Evolutionary conservation across 192 early-diverging fungal species (phyloP).

Genomic region (Lunasporangiospora selenospora): DNA sequence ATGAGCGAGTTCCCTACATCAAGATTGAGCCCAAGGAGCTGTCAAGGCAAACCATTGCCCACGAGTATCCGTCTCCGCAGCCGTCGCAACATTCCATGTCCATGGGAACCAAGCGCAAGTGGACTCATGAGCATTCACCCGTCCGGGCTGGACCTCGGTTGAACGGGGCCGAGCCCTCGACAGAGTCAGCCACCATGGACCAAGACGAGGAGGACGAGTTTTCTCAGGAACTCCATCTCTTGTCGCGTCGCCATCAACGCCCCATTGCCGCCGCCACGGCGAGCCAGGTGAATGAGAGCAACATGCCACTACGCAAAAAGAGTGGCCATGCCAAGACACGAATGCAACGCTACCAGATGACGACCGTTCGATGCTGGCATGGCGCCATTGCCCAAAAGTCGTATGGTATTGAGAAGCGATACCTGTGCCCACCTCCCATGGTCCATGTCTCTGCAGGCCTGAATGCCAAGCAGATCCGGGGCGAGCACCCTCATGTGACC

Average conservation of each 20-base stretch:
- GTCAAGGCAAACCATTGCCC: constrained; percentile 1
- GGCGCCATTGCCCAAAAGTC: constrained; percentile 92
- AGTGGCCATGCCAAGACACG: constrained; percentile 18
- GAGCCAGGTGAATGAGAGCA: no score
- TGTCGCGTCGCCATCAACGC: constrained; percentile 29
- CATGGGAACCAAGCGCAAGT: constrained; percentile 35
- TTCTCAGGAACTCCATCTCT: constrained; percentile 35
- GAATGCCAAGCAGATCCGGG: constrained; percentile 53
- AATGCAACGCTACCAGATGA: constrained; percentile 53
- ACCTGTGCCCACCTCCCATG: constrained; percentile 80
- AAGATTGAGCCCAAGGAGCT: constrained; percentile 44
- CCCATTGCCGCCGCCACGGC: constrained; percentile 1
- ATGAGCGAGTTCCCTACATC: constrained; percentile 15
- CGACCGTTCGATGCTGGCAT: constrained; percentile 83
- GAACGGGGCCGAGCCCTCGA: neutral
- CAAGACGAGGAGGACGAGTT: no score
- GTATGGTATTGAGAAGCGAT: constrained; percentile 92
- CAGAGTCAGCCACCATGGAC: no score
- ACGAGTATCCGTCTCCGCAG: no score
- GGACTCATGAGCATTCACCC: constrained; percentile 41
- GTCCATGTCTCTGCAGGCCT: constrained; percentile 60
- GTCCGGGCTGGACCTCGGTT: constrained; percentile 7
- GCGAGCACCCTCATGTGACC: constrained; percentile 61
- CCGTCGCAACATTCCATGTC: no score
- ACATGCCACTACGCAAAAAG: neutral